Evolutionary conservation across 192 early-diverging fungal genomes (phyloP), one percentile per base, ranked within the genome.

Genomic region (Coemansia sp.): DNA sequence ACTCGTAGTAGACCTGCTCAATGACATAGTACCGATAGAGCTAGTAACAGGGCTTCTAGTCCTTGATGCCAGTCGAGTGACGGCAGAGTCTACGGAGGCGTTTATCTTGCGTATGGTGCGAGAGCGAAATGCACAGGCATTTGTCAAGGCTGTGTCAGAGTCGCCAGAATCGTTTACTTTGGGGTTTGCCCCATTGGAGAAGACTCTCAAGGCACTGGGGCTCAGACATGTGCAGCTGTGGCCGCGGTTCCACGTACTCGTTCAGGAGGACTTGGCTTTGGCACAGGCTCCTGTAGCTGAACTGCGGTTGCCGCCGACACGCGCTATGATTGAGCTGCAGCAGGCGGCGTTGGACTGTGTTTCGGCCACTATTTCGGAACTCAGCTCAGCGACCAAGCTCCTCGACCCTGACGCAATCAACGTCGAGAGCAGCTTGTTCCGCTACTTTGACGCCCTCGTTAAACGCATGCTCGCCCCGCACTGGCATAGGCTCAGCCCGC

Each of bases 81-180:
- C 82, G 0, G 91, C 88, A 14, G 88, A 90, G 33, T 93, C 94
- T 2, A 95, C 88, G 44, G 95, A 97, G 74, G 92, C 95, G 6
- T 95, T 98, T 67, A 93, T 97, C 40, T 70, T 98, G 28, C 86
- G 94, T 11, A 72, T 99, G 16, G 87, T 89, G 64, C 87, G 93
- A 8, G 84, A 93, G 61, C 77, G 88, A 11, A 98, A 98, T 80
- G 84, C 89, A 50, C 67, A 87, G 50, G 92, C 91, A 4, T 98
- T 97, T 62, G 94, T 99, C 75, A 96, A 96, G 72, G 97, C 95
- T 0, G 91, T 99, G 57, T 94, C 94, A 40, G 95, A 98, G 63
- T 78, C 86, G 19, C 94, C 96, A 9, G 92, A 95, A 63, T 62
- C 87, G 0, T 93, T 99, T 66, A 86, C 87, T 1, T 64, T 85